Percentiles rank a stretch among this genome's conserved stretches.
These are phyloP conservation scores for Papilionanthe hybrid DNA, from an alignment of 116 monocot genomes.

Conservation along the genomic window DNA sequence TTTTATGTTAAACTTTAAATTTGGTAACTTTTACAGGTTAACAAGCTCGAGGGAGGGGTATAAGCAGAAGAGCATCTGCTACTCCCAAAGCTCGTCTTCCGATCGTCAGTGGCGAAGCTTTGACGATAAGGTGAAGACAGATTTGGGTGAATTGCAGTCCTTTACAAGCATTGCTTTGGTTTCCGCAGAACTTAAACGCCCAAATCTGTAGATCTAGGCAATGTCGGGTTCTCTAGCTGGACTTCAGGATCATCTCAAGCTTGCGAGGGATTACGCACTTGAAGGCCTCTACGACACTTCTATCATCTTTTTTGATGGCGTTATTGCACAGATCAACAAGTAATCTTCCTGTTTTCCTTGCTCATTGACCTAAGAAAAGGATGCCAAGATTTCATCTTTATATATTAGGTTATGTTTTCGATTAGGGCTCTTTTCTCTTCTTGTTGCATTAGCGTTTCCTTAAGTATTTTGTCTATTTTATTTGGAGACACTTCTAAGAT, in stretches of 20 bases:
- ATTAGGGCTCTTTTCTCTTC: background rate
- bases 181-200: background rate
- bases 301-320: conserved; percentile 98
- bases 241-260: conserved; percentile 86
- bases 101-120: too few relatives aligned
- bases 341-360: conserved; percentile 13
- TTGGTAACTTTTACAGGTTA: too few relatives aligned
- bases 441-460: background rate
- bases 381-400: background rate
- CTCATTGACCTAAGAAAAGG: background rate
- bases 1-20: too few relatives aligned
- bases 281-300: conserved; percentile 94
- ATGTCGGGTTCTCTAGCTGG: conserved; percentile 65
- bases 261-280: conserved; percentile 89
- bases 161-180: background rate
- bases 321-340: conserved; percentile 98
- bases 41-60: too few relatives aligned
- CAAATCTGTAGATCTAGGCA: conserved; percentile 1
- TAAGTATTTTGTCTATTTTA: background rate
- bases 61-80: too few relatives aligned
- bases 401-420: background rate
- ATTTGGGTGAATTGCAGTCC: too few relatives aligned
- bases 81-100: too few relatives aligned
- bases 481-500: background rate
- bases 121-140: too few relatives aligned